phyloP scores from a whole-genome alignment of 2,329 filamentous ascomycete genomes.

The Cladophialophora exuberans region DNA sequence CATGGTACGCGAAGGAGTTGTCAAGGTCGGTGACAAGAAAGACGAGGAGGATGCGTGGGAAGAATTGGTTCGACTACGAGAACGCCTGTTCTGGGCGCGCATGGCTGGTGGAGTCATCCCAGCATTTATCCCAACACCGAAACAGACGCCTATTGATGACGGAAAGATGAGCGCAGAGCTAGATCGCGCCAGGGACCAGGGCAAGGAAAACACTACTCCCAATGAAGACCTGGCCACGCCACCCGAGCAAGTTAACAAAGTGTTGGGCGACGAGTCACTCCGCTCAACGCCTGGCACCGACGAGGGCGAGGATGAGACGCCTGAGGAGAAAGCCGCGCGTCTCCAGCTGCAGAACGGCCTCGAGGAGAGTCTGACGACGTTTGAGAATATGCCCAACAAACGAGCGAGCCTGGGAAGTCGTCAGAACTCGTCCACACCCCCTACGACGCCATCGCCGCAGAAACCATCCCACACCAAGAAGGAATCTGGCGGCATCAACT shows the following conservation, averaged over 20 bases:
- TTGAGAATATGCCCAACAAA: slow-evolving; percentile 30
- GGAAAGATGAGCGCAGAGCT: slow-evolving; percentile 15
- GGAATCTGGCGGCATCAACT: slow-evolving; percentile 23
- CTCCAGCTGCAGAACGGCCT: slow-evolving; percentile 29
- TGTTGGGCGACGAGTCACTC: neutral
- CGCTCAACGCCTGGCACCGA: slow-evolving; percentile 14
- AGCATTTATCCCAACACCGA: slow-evolving; percentile 44
- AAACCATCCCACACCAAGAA: slow-evolving; percentile 18
- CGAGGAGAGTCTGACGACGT: slow-evolving; percentile 32
- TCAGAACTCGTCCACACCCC: slow-evolving; percentile 21
- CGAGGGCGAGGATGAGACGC: slow-evolving; percentile 12
- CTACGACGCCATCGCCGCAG: slow-evolving; percentile 25
- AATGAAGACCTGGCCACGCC: neutral
- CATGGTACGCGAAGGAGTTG: slow-evolving; percentile 90
- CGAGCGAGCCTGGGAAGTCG: slow-evolving; percentile 12
- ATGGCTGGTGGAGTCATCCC: slow-evolving; percentile 91
- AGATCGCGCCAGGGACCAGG: slow-evolving; percentile 4
- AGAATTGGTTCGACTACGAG: slow-evolving; percentile 83
- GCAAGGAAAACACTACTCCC: slow-evolving; percentile 18
- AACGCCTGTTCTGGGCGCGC: slow-evolving; percentile 96
- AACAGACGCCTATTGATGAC: slow-evolving; percentile 25
- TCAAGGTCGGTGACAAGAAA: slow-evolving; percentile 72
- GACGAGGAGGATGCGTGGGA: slow-evolving; percentile 92
- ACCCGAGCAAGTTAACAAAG: neutral
- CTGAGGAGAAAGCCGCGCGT: slow-evolving; percentile 17